Conservation (phyloP, 345 rosid genomes). For the Gossypium turneri region DNA sequence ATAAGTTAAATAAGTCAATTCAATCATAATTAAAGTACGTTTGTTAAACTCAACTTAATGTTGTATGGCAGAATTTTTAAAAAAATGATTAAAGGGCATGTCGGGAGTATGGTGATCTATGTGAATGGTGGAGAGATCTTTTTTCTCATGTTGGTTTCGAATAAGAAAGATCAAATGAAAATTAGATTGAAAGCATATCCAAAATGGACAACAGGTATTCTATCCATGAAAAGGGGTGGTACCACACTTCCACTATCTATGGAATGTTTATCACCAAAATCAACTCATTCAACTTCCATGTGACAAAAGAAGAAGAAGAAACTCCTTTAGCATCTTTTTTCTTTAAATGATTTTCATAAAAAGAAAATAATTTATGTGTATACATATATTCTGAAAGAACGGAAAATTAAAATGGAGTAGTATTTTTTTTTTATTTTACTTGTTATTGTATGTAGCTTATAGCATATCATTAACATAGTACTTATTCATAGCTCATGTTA, state of each 20-base stretch:
- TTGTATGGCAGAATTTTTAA: too few relatives aligned
- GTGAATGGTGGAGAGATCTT: not conserved
- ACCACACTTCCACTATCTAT: conserved; percentile 6
- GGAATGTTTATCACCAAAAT: conserved; percentile 6
- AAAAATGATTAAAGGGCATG: not conserved
- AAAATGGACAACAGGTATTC: not conserved
- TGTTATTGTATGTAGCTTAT: too few relatives aligned
- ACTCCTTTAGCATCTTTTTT: not conserved
- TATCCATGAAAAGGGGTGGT: not conserved
- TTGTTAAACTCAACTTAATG: too few relatives aligned
- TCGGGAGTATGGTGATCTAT: not conserved
- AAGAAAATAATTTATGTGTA: not conserved
- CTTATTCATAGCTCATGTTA: not conserved
- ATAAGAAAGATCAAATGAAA: not conserved
- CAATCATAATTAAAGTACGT: too few relatives aligned
- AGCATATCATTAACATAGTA: not conserved
- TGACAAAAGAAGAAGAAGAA: conserved; percentile 11
- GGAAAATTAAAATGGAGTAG: not conserved
- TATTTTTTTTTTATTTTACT: too few relatives aligned
- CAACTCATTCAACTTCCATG: conserved; percentile 13
- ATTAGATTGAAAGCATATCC: not conserved
- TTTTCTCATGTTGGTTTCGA: not conserved
- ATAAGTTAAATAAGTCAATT: too few relatives aligned
- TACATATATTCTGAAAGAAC: not conserved
- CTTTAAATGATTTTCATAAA: not conserved